Evolutionary conservation across 139 green algal genomes (phyloP), one percentile per base, ranked within the genome.

Genomic region (Coelastrella sp.): DNA sequence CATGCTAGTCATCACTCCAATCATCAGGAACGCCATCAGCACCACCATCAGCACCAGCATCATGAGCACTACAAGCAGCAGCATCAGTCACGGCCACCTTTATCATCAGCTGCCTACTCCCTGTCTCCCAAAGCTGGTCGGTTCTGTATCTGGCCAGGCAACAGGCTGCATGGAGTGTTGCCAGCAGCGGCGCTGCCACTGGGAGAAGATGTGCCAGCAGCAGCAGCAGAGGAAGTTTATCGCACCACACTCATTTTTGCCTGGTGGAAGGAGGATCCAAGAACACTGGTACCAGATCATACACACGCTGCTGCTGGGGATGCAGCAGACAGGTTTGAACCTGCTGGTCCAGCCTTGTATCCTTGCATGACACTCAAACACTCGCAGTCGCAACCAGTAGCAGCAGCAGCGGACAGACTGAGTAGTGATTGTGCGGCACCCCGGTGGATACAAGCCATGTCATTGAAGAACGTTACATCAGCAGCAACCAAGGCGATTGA

Each of bases 121-220:
- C 71, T 86, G 79, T 23, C 17, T 59, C 53, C 79, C 69, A 23
- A 84, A 81, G 0, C 50, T 23, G 2, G 45, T 37, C 15, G 83
- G 86, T 41, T 67, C 63, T 8, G 66, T 83, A 11, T 84, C 11
- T 90, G 88, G 72, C 66, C 79, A 34, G 89, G 89, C 30, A 67
- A 85, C 83, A 60, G 87, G 15, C 83, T 92, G 57, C 89, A 92
- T 53, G 89, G 89, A 38, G 89, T 92, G 62, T 57, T 92, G 78
- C 89, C 89, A n/a, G 72, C 57, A 13, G 50, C 30, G 2, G 9
- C 11, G 15, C 17, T 53, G 27, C 48, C 45, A 30, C 40, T 37
- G 19, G 81, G 48, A 25, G 40, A 53, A 5, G 21, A 43, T 48
- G 11, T 45, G 41, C 71, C 7, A 62, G 11, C 43, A 45, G 30